Conservation (phyloP, 2,329 filamentous ascomycete genomes). For the Byssochlamys sp. region DNA sequence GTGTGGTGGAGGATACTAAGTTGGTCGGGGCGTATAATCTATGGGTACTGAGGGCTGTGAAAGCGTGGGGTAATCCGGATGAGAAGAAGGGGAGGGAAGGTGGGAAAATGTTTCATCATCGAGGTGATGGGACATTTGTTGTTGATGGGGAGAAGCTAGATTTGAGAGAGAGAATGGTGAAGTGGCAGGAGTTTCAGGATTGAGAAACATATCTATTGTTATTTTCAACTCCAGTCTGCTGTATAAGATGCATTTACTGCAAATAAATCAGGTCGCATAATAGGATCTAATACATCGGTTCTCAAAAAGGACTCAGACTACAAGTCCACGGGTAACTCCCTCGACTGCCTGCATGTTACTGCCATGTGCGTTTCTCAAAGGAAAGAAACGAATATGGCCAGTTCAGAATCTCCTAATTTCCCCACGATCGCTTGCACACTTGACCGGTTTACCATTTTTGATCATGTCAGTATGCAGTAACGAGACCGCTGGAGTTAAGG, state of each 20-base stretch:
- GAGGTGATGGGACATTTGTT: conserved; percentile 25
- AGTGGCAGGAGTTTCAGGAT: conserved; percentile 27
- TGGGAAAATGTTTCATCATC: conserved; percentile 28
- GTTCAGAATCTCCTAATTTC: no score
- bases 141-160: conserved; percentile 24
- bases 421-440: no score
- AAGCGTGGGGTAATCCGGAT: conserved; percentile 22
- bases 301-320: no score
- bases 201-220: conserved; percentile 6
- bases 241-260: not conserved
- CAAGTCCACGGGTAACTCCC: no score
- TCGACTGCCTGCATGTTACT: no score
- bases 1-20: conserved; percentile 24
- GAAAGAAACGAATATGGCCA: no score
- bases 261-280: no score
- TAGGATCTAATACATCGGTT: no score
- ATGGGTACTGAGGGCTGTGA: conserved; percentile 26
- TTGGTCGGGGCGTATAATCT: conserved; percentile 25
- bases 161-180: conserved; percentile 26
- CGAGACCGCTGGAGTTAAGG: not conserved
- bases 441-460: not conserved
- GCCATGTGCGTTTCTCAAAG: no score
- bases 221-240: not conserved
- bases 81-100: conserved; percentile 16
- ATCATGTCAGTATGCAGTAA: not conserved